Percentiles rank a stretch among this genome's conserved stretches.
phyloP scores from a whole-genome alignment of 495 filamentous ascomycete genomes.

The Viridothelium virens region DNA sequence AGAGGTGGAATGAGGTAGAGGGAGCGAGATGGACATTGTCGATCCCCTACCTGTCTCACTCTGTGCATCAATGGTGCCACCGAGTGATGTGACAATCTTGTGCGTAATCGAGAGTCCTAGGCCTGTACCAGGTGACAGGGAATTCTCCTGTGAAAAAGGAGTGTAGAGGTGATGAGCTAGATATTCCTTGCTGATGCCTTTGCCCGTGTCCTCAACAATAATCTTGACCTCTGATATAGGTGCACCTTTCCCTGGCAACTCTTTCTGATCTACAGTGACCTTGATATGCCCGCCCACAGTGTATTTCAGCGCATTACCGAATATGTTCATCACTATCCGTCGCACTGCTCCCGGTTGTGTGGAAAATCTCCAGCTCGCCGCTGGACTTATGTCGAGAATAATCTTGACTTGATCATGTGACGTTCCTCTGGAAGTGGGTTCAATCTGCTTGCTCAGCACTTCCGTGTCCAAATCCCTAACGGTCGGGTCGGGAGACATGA shows the following conservation, averaged over 20 bases:
- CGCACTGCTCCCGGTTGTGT: constrained; percentile 20
- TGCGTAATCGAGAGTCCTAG: constrained; percentile 33
- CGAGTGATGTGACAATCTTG: constrained; percentile 27
- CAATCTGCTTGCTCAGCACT: neutral
- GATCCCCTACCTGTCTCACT: constrained; percentile 24
- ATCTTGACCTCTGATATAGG: constrained; percentile 16
- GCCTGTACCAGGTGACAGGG: constrained; percentile 29
- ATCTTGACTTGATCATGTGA: constrained; percentile 9
- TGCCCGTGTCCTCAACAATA: constrained; percentile 28
- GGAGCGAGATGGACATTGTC: constrained; percentile 21
- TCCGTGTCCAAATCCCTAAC: no score
- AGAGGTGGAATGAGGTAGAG: neutral
- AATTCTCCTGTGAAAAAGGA: constrained; percentile 33
- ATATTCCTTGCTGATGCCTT: constrained; percentile 30
- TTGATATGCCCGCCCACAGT: constrained; percentile 27
- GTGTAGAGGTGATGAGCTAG: constrained; percentile 25
- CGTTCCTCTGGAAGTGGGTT: neutral
- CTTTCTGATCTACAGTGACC: constrained; percentile 22
- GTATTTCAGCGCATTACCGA: constrained; percentile 35
- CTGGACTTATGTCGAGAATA: constrained; percentile 21
- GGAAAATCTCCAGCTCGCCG: constrained; percentile 20
- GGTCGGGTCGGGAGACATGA: neutral
- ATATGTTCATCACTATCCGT: constrained; percentile 32
- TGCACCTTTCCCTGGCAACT: neutral
- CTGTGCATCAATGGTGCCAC: constrained; percentile 26